phyloP scores from a whole-genome alignment of 1,139 yeast genomes.

The Yueomyces sp. region DNA sequence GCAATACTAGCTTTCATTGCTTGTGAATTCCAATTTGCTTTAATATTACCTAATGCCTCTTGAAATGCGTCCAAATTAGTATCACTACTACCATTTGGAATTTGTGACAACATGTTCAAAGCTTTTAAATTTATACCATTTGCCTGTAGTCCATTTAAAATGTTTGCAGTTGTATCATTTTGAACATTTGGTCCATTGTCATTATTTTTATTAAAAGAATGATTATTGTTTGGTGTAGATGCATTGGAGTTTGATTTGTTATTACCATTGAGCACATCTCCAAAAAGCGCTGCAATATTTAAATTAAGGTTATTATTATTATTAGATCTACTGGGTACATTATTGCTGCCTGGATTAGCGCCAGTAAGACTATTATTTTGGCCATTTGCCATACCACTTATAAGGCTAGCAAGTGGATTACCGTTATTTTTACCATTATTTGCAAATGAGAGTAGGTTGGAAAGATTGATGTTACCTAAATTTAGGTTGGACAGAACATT shows the following conservation, averaged over 20 bases:
- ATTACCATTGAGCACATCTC: background rate
- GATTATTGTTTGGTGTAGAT: too few relatives aligned
- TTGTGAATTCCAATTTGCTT: conserved; percentile 10
- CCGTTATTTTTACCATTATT: background rate
- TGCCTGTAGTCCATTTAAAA: too few relatives aligned
- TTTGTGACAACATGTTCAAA: conserved; percentile 1
- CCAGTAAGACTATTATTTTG: too few relatives aligned
- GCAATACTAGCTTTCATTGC: conserved; percentile 17
- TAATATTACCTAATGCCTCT: conserved; percentile 18
- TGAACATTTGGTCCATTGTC: background rate
- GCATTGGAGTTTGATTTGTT: background rate
- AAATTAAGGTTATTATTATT: background rate
- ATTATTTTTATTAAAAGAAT: too few relatives aligned
- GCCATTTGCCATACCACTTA: too few relatives aligned
- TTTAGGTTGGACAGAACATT: background rate
- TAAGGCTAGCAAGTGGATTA: background rate
- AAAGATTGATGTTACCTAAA: background rate
- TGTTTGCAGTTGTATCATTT: background rate
- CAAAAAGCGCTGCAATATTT: background rate
- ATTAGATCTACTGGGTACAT: too few relatives aligned
- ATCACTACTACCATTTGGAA: conserved; percentile 10
- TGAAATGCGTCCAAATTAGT: conserved; percentile 15
- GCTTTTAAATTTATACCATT: conserved; percentile 1
- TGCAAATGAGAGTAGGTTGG: background rate
- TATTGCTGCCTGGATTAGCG: too few relatives aligned